These are phyloP conservation scores for Nemania sp. DNA, from an alignment of 2,329 filamentous ascomycete genomes.

Conservation along the genomic window DNA sequence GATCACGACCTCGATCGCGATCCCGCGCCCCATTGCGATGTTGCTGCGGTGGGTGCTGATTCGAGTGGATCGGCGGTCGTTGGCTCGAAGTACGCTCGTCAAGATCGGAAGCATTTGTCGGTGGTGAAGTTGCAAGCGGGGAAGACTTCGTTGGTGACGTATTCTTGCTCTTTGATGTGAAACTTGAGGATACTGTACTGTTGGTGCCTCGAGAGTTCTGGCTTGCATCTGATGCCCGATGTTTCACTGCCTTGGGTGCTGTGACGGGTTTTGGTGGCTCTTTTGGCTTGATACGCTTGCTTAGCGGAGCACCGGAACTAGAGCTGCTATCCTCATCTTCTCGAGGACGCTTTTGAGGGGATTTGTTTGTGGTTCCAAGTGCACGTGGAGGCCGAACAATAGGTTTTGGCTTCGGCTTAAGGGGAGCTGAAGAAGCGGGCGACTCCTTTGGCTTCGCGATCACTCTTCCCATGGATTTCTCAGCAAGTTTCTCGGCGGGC, in stretches of 20 bases:
- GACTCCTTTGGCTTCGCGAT: conserved; percentile 47
- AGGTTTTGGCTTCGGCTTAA: conserved; percentile 53
- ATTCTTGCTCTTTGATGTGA: conserved; percentile 62
- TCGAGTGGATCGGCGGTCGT: conserved; percentile 37
- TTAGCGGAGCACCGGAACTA: conserved; percentile 69
- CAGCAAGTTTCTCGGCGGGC: conserved; percentile 33
- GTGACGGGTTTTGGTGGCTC: conserved; percentile 52
- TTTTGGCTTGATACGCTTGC: conserved; percentile 68
- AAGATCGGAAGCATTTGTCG: conserved; percentile 73
- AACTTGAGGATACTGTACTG: conserved; percentile 54
- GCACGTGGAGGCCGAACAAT: conserved; percentile 47
- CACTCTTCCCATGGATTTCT: conserved; percentile 36
- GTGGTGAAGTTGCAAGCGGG: conserved; percentile 73
- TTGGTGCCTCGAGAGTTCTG: conserved; percentile 59
- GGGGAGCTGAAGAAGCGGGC: conserved; percentile 37
- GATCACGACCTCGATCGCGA: conserved; percentile 40
- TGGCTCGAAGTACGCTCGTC: conserved; percentile 55
- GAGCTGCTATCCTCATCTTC: conserved; percentile 69
- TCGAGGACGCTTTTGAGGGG: conserved; percentile 64
- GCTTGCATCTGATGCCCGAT: conserved; percentile 62
- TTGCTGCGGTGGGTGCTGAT: conserved; percentile 37
- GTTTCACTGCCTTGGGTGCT: conserved; percentile 54
- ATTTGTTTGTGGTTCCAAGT: conserved; percentile 48
- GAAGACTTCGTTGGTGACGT: conserved; percentile 73
- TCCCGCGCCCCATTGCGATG: conserved; percentile 44